phyloP scores from a whole-genome alignment of 768 basidiomycete genomes.

The Hygrophorus pudorinus region DNA sequence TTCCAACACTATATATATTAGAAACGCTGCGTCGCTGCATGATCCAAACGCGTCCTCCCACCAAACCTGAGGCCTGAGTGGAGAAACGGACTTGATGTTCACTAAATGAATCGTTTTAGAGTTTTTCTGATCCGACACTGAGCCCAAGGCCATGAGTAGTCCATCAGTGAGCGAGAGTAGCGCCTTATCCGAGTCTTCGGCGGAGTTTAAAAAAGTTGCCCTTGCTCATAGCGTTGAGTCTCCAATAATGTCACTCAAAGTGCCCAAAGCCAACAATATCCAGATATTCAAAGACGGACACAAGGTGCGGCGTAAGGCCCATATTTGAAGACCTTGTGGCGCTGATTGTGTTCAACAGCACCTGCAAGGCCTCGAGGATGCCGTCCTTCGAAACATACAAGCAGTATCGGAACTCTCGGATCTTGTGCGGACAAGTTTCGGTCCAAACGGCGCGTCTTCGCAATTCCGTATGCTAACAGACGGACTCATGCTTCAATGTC shows the following conservation, averaged over 20 bases:
- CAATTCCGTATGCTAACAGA: slow-evolving; percentile 1
- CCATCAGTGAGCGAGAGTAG: too few species aligned
- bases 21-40: too few species aligned
- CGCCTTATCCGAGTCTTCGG: too few species aligned
- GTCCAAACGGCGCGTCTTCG: slow-evolving; percentile 74
- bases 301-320: slow-evolving; percentile 45
- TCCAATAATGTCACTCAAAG: slow-evolving; percentile 81
- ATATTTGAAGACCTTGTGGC: neutral
- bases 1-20: too few species aligned
- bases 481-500: slow-evolving; percentile 1
- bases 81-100: too few species aligned
- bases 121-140: too few species aligned
- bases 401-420: slow-evolving; percentile 93
- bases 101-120: too few species aligned
- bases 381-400: slow-evolving; percentile 92
- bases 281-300: slow-evolving; percentile 98
- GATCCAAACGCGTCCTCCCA: too few species aligned
- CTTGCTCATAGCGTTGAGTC: neutral
- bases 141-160: too few species aligned
- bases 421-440: slow-evolving; percentile 93
- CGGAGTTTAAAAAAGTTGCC: neutral
- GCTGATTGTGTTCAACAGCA: neutral
- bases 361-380: slow-evolving; percentile 89
- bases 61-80: too few species aligned
- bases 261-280: slow-evolving; percentile 78